Base-by-base conservation (phyloP, 1,139 yeast species). In the Nakaseomyces nivariensis region DNA sequence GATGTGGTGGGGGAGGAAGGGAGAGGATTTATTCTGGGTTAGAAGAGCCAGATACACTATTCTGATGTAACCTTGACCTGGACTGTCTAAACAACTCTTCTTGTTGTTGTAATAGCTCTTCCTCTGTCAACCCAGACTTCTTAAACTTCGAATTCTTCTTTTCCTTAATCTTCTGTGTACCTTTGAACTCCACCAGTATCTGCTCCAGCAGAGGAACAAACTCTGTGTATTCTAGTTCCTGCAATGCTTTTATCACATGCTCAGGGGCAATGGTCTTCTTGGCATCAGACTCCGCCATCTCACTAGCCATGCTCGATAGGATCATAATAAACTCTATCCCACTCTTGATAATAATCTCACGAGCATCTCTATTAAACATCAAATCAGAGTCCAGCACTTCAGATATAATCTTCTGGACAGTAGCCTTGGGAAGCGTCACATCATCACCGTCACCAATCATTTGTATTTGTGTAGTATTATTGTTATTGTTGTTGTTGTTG, bases 251-350 rank as follows among this genome's bases (percentile, higher is more conserved):
- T 54, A 92, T 78, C 45, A 92, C 97, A 67, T 92, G 99, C 64
- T 92, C 98, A 1, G 96, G 85, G 1, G 97, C 96, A 49, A 92
- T 92, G 7, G 99, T 92, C 69, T 92, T 94, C 68, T 92, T 92
- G 48, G 95, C 84, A 64, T 92, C 98, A 61, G 85, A 85, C 62
- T 92, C 98, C 1, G 98, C 97, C 57, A 92, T 88, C 57, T 94
- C 98, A 63, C 94, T 90, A 53, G 94, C 85, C 68, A 89, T 96
- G 3, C 96, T 86, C 10, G 96, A 85, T 48, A 92, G 72, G 56
- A 92, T 88, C 95, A 92, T 92, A 53, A 94, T 85, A 64, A 92
- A 92, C 68, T 89, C 97, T 51, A 92, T 89, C 61, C 97, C 90
- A 66, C 97, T 89, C 65, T 92, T 97, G 45, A 95, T 92, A 45